These are phyloP conservation scores for Salvia miltiorrhiza DNA, from an alignment of 257 asterid species.

Conservation along the genomic window DNA sequence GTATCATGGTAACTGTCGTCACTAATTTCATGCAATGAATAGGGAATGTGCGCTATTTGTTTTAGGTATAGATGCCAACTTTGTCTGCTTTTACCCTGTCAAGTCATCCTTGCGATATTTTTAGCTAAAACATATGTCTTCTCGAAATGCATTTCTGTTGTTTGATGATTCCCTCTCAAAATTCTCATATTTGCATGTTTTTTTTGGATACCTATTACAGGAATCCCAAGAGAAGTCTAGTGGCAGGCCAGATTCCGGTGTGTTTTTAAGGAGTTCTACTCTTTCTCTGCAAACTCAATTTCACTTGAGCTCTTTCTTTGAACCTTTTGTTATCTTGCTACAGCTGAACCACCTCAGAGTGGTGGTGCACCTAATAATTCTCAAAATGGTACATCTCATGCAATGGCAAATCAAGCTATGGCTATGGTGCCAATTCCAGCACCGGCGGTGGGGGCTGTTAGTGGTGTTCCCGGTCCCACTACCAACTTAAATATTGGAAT, in stretches of 20 bases:
- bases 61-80: slow-evolving; percentile 9
- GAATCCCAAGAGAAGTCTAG: slow-evolving; percentile 63
- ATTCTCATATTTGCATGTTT: background rate
- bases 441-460: slow-evolving; percentile 56
- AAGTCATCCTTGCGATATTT: slow-evolving; percentile 1
- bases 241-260: slow-evolving; percentile 64
- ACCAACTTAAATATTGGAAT: slow-evolving; percentile 88
- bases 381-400: slow-evolving; percentile 58
- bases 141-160: background rate
- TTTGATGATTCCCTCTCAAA: background rate
- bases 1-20: slow-evolving; percentile 27
- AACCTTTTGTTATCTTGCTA: slow-evolving; percentile 17
- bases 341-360: slow-evolving; percentile 66
- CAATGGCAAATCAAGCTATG: slow-evolving; percentile 47
- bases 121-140: slow-evolving; percentile 4
- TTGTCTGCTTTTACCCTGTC: background rate
- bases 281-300: background rate
- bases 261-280: slow-evolving; percentile 20
- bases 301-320: slow-evolving; percentile 11
- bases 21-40: background rate
- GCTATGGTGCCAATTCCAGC: slow-evolving; percentile 52
- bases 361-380: slow-evolving; percentile 58
- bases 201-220: slow-evolving; percentile 27
- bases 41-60: slow-evolving; percentile 6
- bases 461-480: slow-evolving; percentile 75